phyloP scores from a whole-genome alignment of 129 eudicot genomes.

The Smallanthus sonchifolius region DNA sequence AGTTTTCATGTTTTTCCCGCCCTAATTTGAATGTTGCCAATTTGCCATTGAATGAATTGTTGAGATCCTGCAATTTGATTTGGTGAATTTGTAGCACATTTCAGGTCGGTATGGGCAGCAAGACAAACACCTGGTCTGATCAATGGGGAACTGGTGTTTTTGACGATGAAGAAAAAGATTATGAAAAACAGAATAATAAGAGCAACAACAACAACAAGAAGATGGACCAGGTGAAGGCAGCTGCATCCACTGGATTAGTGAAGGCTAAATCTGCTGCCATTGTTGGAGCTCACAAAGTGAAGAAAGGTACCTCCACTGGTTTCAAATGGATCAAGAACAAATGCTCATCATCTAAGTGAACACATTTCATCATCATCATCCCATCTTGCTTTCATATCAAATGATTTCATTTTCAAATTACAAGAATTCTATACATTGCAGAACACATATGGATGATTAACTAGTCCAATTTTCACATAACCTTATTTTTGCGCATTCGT shows the following conservation, averaged over 20 bases:
- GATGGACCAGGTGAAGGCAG: constrained; percentile 48
- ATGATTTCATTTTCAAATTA: constrained; percentile 10
- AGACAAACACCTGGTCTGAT: constrained; percentile 44
- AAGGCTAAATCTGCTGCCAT: constrained; percentile 50
- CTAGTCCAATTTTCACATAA: constrained; percentile 4
- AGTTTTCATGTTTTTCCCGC: neutral
- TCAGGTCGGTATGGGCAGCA: constrained; percentile 38
- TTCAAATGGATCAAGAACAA: constrained; percentile 52
- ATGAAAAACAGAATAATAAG: constrained; percentile 14
- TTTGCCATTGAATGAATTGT: neutral
- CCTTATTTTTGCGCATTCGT: neutral
- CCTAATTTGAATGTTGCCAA: neutral
- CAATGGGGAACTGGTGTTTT: constrained; percentile 39
- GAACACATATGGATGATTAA: constrained; percentile 23
- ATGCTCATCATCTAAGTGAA: constrained; percentile 40
- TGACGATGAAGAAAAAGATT: constrained; percentile 25
- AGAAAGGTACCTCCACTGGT: constrained; percentile 45
- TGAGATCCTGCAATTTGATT: neutral
- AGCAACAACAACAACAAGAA: constrained; percentile 33
- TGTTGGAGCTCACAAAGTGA: constrained; percentile 47
- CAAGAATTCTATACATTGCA: constrained; percentile 17
- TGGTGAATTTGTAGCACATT: neutral
- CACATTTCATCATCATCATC: neutral
- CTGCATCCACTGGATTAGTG: constrained; percentile 42
- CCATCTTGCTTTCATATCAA: neutral